Evolutionary conservation across 2,329 filamentous ascomycete genomes (phyloP).

Genomic region (Neoscytalidium dimidiatum): DNA sequence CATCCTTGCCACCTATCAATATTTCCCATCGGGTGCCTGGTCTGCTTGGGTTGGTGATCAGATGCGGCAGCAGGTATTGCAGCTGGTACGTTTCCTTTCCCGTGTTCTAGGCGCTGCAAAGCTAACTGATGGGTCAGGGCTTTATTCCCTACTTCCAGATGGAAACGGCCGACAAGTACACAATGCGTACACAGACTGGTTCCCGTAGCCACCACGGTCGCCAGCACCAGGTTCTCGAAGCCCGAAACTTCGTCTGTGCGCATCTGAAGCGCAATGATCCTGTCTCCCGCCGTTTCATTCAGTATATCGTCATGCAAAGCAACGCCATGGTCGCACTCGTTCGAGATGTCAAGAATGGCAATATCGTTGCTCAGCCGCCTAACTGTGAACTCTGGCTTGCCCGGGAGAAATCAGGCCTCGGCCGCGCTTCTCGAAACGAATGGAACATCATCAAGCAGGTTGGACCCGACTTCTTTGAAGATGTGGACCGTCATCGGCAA

Average conservation of each 20-base stretch:
- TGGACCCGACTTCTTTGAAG: slow-evolving; percentile 41
- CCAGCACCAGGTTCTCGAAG: slow-evolving; percentile 37
- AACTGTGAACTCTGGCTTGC: slow-evolving; percentile 43
- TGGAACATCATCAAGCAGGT: slow-evolving; percentile 40
- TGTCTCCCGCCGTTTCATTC: slow-evolving; percentile 44
- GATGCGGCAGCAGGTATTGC: slow-evolving; percentile 42
- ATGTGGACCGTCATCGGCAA: slow-evolving; percentile 38
- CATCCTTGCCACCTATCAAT: slow-evolving; percentile 47
- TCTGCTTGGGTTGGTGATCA: slow-evolving; percentile 43
- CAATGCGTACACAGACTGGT: slow-evolving; percentile 35
- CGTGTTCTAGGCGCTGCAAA: not conserved
- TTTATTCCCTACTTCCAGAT: slow-evolving; percentile 40
- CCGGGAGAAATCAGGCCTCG: slow-evolving; percentile 41
- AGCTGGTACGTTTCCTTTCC: slow-evolving; percentile 36
- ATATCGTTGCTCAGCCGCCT: slow-evolving; percentile 38
- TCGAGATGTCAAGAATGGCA: slow-evolving; percentile 44
- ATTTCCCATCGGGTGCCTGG: slow-evolving; percentile 52
- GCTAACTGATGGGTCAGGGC: slow-evolving; percentile 25
- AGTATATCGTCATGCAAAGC: slow-evolving; percentile 45
- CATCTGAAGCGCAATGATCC: slow-evolving; percentile 46
- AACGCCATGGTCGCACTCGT: slow-evolving; percentile 41
- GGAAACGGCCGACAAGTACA: slow-evolving; percentile 36
- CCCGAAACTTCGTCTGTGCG: slow-evolving; percentile 45
- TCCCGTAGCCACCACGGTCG: slow-evolving; percentile 35
- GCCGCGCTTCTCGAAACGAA: slow-evolving; percentile 41